Conservation (phyloP, 1,284 basidiomycete species). For the Melampsora occidentalis region DNA sequence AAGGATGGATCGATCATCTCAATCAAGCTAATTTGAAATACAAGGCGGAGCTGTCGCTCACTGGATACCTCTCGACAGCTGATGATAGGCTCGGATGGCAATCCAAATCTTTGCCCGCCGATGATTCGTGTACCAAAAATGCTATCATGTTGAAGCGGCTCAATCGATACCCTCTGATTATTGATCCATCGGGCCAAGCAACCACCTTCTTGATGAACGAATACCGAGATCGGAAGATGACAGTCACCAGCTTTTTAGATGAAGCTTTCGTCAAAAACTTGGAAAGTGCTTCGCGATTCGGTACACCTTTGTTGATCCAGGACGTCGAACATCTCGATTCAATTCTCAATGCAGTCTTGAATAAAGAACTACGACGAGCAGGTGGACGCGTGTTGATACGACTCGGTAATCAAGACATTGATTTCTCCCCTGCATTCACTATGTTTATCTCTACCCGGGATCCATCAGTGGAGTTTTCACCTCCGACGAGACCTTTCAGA, state of each 20-base stretch:
- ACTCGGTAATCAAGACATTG: slow-evolving; percentile 97
- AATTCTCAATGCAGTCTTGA: slow-evolving; percentile 94
- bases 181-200: slow-evolving; percentile 98
- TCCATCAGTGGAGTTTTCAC: slow-evolving; percentile 94
- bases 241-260: slow-evolving; percentile 96
- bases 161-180: slow-evolving; percentile 95
- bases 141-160: slow-evolving; percentile 95
- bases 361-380: slow-evolving; percentile 80
- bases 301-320: slow-evolving; percentile 93
- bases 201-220: slow-evolving; percentile 90
- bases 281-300: slow-evolving; percentile 97
- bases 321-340: slow-evolving; percentile 98
- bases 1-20: slow-evolving; percentile 86
- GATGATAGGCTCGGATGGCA: slow-evolving; percentile 96
- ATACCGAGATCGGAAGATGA: slow-evolving; percentile 93
- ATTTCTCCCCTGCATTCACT: slow-evolving; percentile 97
- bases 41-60: slow-evolving; percentile 85
- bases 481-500: slow-evolving; percentile 78
- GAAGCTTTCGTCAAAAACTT: slow-evolving; percentile 97
- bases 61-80: slow-evolving; percentile 94
- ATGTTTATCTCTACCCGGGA: slow-evolving; percentile 98
- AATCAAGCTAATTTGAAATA: slow-evolving; percentile 84
- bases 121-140: slow-evolving; percentile 94
- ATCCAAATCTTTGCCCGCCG: slow-evolving; percentile 86
- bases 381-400: slow-evolving; percentile 97